Percentiles rank a stretch among this genome's conserved stretches.
Conservation (phyloP, 2,329 filamentous ascomycete genomes). For the Alternaria sp. region DNA sequence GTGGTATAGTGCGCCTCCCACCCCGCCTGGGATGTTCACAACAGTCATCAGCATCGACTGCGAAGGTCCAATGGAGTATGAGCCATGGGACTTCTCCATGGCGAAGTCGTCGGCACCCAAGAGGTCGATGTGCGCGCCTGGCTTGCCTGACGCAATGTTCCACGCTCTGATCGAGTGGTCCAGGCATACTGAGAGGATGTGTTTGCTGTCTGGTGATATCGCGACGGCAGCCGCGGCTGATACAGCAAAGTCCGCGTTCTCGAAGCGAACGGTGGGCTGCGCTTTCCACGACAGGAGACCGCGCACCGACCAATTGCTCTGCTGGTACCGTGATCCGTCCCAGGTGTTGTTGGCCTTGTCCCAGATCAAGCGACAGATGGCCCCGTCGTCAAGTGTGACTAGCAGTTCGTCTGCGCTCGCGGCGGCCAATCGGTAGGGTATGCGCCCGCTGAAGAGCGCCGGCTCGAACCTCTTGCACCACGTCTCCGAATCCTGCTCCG, state of each 20-base stretch:
- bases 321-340: constrained; percentile 76
- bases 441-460: constrained; percentile 76
- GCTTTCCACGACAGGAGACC: constrained; percentile 72
- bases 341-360: constrained; percentile 55
- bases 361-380: constrained; percentile 67
- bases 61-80: constrained; percentile 79
- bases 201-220: constrained; percentile 57
- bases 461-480: constrained; percentile 78
- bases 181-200: constrained; percentile 79
- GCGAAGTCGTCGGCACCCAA: constrained; percentile 65
- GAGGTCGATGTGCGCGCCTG: constrained; percentile 79
- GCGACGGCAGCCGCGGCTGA: constrained; percentile 69
- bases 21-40: constrained; percentile 62
- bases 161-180: constrained; percentile 90
- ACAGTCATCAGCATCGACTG: constrained; percentile 79
- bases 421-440: constrained; percentile 81
- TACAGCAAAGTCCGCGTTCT: constrained; percentile 66
- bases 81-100: constrained; percentile 68
- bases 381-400: constrained; percentile 80
- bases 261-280: constrained; percentile 68
- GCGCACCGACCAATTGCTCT: constrained; percentile 70
- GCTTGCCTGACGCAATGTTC: constrained; percentile 82
- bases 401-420: constrained; percentile 76
- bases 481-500: constrained; percentile 76
- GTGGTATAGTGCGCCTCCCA: constrained; percentile 61